Evolutionary conservation across 495 filamentous ascomycete species (phyloP).

Genomic region (Penicillium cinerascens): DNA sequence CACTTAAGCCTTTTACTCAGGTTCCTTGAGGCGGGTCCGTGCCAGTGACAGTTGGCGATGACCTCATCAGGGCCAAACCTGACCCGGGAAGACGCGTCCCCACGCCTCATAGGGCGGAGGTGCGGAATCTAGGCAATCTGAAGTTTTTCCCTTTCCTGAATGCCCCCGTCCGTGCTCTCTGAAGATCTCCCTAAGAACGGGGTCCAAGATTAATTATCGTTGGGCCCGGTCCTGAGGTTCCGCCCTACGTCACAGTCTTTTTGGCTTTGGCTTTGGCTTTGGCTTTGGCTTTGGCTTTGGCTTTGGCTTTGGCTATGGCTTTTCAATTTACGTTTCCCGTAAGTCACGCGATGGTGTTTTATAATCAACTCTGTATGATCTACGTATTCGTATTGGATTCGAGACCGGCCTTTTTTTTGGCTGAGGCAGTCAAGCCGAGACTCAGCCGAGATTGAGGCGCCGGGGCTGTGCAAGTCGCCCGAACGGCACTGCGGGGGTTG

Average conservation of each 20-base stretch:
- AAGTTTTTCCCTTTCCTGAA: no score
- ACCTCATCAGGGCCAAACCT: constrained; percentile 13
- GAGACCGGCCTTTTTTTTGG: not conserved
- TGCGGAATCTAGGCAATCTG: not conserved
- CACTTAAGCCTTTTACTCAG: not conserved
- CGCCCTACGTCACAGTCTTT: not conserved
- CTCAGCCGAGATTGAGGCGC: not conserved
- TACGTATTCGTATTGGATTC: not conserved
- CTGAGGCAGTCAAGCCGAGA: not conserved
- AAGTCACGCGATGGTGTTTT: constrained; percentile 3
- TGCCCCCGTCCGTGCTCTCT: not conserved
- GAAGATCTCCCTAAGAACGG: not conserved
- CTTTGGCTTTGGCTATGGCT: not conserved
- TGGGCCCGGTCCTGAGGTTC: not conserved
- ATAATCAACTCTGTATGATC: constrained; percentile 9
- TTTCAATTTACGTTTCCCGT: no score
- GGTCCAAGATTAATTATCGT: not conserved
- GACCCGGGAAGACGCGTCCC: constrained; percentile 1
- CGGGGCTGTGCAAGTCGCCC: not conserved
- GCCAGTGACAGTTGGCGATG: constrained; percentile 16
- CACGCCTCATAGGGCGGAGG: not conserved
- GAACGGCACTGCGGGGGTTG: not conserved
- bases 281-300: not conserved
- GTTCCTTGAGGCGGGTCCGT: not conserved
- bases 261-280: no score